phyloP scores from a whole-genome alignment of 306 rosid genomes.

The Calophaca sinica region DNA sequence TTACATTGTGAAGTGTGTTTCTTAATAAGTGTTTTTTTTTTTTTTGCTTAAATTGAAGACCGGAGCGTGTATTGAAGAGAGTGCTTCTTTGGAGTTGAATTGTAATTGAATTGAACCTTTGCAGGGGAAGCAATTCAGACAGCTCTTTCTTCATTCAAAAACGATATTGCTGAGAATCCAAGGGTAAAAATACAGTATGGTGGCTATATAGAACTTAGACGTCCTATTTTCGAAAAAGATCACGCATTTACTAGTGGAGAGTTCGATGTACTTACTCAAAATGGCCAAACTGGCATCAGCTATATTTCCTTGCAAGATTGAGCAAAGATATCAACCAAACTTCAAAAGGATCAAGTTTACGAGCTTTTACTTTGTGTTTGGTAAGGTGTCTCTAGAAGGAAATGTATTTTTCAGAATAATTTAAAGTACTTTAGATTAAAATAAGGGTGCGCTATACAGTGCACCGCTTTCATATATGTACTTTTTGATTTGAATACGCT shows the following conservation, averaged over 20 bases:
- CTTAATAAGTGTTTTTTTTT: no score
- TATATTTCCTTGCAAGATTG: slow-evolving; percentile 18
- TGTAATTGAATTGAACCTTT: slow-evolving; percentile 16
- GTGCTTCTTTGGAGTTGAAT: neutral
- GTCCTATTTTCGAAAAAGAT: slow-evolving; percentile 56
- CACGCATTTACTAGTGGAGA: slow-evolving; percentile 53
- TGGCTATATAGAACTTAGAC: slow-evolving; percentile 65
- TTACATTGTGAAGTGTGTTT: no score
- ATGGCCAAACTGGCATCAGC: slow-evolving; percentile 55
- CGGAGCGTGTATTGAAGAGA: no score
- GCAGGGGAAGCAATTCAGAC: slow-evolving; percentile 82
- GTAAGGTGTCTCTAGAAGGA: neutral
- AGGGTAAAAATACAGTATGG: slow-evolving; percentile 59
- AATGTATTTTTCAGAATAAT: no score
- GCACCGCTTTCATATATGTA: no score
- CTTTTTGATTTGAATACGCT: no score
- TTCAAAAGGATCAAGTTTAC: slow-evolving; percentile 4
- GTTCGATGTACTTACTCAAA: slow-evolving; percentile 53
- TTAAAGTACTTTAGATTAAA: no score
- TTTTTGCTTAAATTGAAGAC: no score
- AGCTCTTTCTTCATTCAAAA: slow-evolving; percentile 54
- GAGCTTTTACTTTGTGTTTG: neutral
- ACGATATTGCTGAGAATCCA: slow-evolving; percentile 50
- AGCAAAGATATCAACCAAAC: slow-evolving; percentile 18
- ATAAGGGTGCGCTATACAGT: neutral